phyloP scores from a whole-genome alignment of 2,329 filamentous ascomycete species.

The Talaromyces verruculosus region DNA sequence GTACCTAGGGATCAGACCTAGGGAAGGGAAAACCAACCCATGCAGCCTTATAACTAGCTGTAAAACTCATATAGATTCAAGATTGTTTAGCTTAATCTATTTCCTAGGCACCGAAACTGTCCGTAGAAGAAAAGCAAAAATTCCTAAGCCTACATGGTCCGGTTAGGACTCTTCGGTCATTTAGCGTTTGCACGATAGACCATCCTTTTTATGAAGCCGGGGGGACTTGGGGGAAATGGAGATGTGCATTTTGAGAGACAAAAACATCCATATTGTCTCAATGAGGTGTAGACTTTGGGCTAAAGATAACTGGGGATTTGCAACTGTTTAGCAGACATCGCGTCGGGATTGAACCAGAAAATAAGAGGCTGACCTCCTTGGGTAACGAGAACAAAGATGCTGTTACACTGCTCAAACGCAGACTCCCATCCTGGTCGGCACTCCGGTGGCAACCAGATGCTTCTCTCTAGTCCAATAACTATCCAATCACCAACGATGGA shows the following conservation, averaged over 20 bases:
- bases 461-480: too few relatives aligned
- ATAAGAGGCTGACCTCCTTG: too few relatives aligned
- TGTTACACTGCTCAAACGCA: too few relatives aligned
- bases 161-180: not conserved
- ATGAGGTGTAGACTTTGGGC: not conserved
- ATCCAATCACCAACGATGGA: too few relatives aligned
- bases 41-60: not conserved
- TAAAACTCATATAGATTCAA: not conserved
- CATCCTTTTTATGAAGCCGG: not conserved
- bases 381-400: too few relatives aligned
- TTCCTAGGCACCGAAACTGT: not conserved
- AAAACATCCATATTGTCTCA: not conserved
- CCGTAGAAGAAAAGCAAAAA: not conserved
- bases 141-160: not conserved
- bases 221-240: not conserved
- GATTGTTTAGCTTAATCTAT: not conserved
- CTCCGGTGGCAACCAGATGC: too few relatives aligned
- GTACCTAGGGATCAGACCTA: not conserved
- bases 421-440: too few relatives aligned
- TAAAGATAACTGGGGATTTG: not conserved
- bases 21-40: not conserved
- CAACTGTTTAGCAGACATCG: too few relatives aligned
- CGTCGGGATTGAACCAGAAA: too few relatives aligned
- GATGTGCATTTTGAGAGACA: not conserved
- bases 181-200: not conserved